Evolutionary conservation across 1,284 basidiomycete species (phyloP).

Genomic region (Mycena citricolor): DNA sequence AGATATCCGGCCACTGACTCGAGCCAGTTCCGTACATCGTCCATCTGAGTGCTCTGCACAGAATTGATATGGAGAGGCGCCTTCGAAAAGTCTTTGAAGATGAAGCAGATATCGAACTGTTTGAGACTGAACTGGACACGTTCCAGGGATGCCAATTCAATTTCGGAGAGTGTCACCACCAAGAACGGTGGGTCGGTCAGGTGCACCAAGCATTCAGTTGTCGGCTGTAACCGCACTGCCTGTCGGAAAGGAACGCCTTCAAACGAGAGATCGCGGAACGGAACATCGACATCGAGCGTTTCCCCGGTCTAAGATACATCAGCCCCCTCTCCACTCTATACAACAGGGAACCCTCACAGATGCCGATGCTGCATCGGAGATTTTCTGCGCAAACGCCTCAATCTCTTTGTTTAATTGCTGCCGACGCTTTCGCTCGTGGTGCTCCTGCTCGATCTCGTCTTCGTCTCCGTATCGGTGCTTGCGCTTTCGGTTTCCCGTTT

Average conservation of each 20-base stretch:
- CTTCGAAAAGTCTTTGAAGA: conserved; percentile 96
- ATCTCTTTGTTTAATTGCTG: conserved; percentile 94
- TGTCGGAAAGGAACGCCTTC: conserved; percentile 96
- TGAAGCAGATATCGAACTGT: conserved; percentile 96
- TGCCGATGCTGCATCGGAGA: conserved; percentile 81
- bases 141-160: conserved; percentile 96
- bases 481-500: conserved; percentile 98
- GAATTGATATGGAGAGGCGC: conserved; percentile 93
- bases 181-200: conserved; percentile 96
- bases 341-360: conserved; percentile 49
- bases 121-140: conserved; percentile 96
- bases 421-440: conserved; percentile 90
- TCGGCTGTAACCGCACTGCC: conserved; percentile 92
- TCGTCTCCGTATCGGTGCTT: conserved; percentile 98
- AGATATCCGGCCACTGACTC: conserved; percentile 63
- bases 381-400: conserved; percentile 90
- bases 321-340: no score
- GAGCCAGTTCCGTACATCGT: conserved; percentile 98
- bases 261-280: conserved; percentile 97
- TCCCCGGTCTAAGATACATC: conserved; percentile 65
- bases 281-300: conserved; percentile 90
- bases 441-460: conserved; percentile 99
- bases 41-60: conserved; percentile 86
- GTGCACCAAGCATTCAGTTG: conserved; percentile 96
- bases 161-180: conserved; percentile 91